phyloP scores from a whole-genome alignment of 495 filamentous ascomycete genomes.

The Lasiosphaeria ovina region DNA sequence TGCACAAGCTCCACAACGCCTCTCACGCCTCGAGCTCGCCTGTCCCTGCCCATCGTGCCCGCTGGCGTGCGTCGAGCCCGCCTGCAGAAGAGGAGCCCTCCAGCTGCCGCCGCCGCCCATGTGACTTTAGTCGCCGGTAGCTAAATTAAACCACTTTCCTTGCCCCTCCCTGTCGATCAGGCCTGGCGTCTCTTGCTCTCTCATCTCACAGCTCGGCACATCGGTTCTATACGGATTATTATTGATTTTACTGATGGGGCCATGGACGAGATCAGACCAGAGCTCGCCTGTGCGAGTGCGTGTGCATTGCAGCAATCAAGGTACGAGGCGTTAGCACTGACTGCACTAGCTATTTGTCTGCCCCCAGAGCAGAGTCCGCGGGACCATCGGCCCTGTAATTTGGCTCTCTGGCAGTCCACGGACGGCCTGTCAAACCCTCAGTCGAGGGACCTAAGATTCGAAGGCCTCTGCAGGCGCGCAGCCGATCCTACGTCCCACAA shows the following conservation, averaged over 20 bases:
- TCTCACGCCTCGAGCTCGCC: neutral
- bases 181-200: slow-evolving; percentile 3
- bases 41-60: slow-evolving; percentile 1
- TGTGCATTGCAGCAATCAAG: no score
- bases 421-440: no score
- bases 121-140: slow-evolving; percentile 23
- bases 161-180: slow-evolving; percentile 22
- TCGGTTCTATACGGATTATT: no score
- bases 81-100: neutral
- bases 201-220: neutral
- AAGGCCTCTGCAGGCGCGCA: neutral
- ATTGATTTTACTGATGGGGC: no score
- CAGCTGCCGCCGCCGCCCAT: slow-evolving; percentile 1
- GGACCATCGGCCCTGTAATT: neutral
- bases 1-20: neutral
- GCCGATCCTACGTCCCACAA: neutral
- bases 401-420: neutral
- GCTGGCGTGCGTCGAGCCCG: slow-evolving; percentile 10
- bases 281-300: no score
- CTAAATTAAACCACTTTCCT: slow-evolving; percentile 14
- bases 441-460: neutral
- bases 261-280: no score
- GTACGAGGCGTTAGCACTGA: no score
- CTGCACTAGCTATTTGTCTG: neutral
- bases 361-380: neutral